Evolutionary conservation across 78 protist genomes (phyloP), one percentile per base, ranked within the genome.

Genomic region (Paratrimastix pyriformis): DNA sequence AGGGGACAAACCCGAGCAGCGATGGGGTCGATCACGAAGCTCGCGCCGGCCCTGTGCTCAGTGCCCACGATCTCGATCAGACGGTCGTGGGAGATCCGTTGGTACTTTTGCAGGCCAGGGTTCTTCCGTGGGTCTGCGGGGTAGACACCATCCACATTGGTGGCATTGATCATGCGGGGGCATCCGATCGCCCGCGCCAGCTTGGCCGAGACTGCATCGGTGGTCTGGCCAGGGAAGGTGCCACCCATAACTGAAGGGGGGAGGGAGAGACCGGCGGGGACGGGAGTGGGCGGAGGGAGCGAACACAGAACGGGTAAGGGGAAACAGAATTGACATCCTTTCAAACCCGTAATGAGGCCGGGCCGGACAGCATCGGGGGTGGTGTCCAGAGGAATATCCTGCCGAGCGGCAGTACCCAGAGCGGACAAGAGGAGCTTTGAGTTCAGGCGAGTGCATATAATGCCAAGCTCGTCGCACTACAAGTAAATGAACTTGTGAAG

Each of bases 91-190:
- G 45, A 29, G 15, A 62, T 62, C 21, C 21, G 15, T 15, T 62
- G 42, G 21, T 29, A 21, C 68, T 29, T 62, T 62, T 15, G 68
- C 26, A 62, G 68, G 68, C 68, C 68, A 29, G 68, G 68, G 21
- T 26, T 26, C 21, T 62, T 15, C 37, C 18, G 15, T 62, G 68
- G 68, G 37, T 62, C 18, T 62, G 15, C 21, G 26, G 29, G 42
- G 21, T 62, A 62, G 21, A 62, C 68, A 35, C 68, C 68, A 62
- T 15, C 42, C 26, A 62, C 68, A 62, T 62, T 62, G 26, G 68
- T 62, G 15, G 68, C 68, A 62, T 62, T 62, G 18, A 62, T 62
- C 68, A 62, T 21, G 24, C 21, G 15, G 26, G 15, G 15, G 68
- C 68, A 62, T 11, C 37, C 45, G 21, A 62, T 62, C 15, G 68